Conservation (phyloP, 768 basidiomycete genomes). For the Trametes villosa region DNA sequence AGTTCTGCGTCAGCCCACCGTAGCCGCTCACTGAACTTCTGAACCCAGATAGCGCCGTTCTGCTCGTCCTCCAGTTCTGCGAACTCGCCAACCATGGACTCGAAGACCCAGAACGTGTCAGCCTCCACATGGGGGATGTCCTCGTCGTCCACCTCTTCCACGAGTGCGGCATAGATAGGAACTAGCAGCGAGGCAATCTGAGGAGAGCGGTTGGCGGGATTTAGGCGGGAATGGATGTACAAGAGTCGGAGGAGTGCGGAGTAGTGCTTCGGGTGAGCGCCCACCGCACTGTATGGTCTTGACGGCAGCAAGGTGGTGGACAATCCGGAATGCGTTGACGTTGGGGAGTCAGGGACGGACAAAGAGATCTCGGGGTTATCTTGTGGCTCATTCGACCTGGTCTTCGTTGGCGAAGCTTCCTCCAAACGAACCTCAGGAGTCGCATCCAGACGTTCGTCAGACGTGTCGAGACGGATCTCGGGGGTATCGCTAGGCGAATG, state of each 20-base stretch:
- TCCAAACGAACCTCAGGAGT: conserved; percentile 48
- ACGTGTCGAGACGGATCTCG: conserved; percentile 43
- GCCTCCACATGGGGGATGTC: conserved; percentile 74
- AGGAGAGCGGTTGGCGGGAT: conserved; percentile 71
- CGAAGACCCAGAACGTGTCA: conserved; percentile 83
- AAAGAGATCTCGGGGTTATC: conserved; percentile 38
- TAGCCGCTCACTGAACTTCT: conserved; percentile 60
- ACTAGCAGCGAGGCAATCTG: conserved; percentile 72
- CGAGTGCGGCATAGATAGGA: conserved; percentile 65
- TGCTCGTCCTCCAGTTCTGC: conserved; percentile 75
- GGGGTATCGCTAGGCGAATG: conserved; percentile 35
- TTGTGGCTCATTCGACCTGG: neutral
- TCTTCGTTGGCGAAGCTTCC: conserved; percentile 29
- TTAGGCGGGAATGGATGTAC: conserved; percentile 71
- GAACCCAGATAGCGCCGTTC: conserved; percentile 63
- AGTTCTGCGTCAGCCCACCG: conserved; percentile 68
- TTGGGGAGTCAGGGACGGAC: conserved; percentile 40
- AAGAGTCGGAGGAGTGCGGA: conserved; percentile 70
- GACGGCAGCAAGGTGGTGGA: conserved; percentile 53
- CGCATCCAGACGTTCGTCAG: conserved; percentile 32
- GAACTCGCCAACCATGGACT: conserved; percentile 73
- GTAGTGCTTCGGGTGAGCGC: conserved; percentile 60
- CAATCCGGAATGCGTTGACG: conserved; percentile 28
- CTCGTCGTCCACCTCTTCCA: conserved; percentile 62
- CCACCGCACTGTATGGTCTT: conserved; percentile 46